A percentile compares a stretch with the other conserved stretches of the same genome.
phyloP scores from a whole-genome alignment of 331 rosid species.

The Spiraea crenata region DNA sequence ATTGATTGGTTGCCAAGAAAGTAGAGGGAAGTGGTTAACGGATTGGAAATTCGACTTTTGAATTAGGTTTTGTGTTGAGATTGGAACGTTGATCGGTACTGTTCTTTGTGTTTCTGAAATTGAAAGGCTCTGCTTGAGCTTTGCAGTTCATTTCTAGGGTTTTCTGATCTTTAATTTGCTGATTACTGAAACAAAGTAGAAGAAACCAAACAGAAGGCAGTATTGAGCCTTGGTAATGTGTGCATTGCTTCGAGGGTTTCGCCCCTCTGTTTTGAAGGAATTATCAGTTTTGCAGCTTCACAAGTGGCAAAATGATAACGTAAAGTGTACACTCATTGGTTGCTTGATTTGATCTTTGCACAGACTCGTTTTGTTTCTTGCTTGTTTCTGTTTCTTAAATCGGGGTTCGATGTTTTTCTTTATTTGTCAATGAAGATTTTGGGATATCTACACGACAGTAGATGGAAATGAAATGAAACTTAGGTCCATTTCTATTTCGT shows the following conservation, averaged over 20 bases:
- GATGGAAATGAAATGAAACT: not conserved
- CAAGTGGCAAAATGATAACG: not conserved
- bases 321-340: not conserved
- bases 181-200: not conserved
- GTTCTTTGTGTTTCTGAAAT: not conserved
- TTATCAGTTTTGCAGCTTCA: not conserved
- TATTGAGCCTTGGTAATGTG: not conserved
- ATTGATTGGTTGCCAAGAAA: slow-evolving; percentile 13
- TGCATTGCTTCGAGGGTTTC: not conserved
- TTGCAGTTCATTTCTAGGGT: slow-evolving; percentile 1
- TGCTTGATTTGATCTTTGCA: not conserved
- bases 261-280: not conserved
- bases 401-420: not conserved
- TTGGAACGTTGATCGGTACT: not conserved
- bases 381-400: not conserved
- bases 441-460: not conserved
- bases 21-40: not conserved
- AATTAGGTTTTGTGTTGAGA: not conserved
- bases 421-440: not conserved
- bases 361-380: not conserved
- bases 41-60: not conserved
- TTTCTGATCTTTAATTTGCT: slow-evolving; percentile 6
- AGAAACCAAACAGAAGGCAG: not conserved
- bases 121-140: not conserved
- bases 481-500: not conserved